phyloP scores from a whole-genome alignment of 805 yeast genomes.

The Sugiyamaella mastotermitis region DNA sequence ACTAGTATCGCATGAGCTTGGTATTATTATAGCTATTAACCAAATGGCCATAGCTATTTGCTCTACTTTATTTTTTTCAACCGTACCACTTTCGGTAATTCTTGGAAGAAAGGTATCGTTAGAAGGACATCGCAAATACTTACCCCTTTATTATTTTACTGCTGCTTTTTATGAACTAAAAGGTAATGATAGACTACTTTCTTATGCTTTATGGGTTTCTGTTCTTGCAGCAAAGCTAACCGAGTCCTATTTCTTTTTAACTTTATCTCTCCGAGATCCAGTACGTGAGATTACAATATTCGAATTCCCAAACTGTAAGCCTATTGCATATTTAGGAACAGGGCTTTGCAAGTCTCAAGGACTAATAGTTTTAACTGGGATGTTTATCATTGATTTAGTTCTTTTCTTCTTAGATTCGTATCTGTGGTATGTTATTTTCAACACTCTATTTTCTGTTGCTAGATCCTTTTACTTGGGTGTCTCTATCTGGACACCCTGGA shows the following conservation, averaged over 20 bases:
- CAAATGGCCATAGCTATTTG: slow-evolving; percentile 83
- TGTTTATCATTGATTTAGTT: slow-evolving; percentile 86
- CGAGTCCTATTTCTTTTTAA: slow-evolving; percentile 92
- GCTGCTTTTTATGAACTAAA: slow-evolving; percentile 78
- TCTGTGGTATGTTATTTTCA: slow-evolving; percentile 95
- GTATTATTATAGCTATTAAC: slow-evolving; percentile 62
- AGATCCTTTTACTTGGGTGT: slow-evolving; percentile 98
- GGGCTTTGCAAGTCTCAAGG: slow-evolving; percentile 82
- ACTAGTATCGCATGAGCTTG: too few relatives aligned
- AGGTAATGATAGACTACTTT: slow-evolving; percentile 94
- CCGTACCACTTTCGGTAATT: slow-evolving; percentile 94
- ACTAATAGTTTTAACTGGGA: slow-evolving; percentile 80
- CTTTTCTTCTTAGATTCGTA: slow-evolving; percentile 98
- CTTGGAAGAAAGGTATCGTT: too few relatives aligned
- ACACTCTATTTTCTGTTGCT: slow-evolving; percentile 92
- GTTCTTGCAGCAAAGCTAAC: slow-evolving; percentile 83
- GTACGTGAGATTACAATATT: slow-evolving; percentile 79
- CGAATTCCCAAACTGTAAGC: slow-evolving; percentile 84
- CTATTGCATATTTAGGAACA: slow-evolving; percentile 85
- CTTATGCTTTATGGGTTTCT: slow-evolving; percentile 82
- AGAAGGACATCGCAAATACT: slow-evolving; percentile 61
- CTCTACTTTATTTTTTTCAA: slow-evolving; percentile 79
- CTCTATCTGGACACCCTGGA: slow-evolving; percentile 98
- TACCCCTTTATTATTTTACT: slow-evolving; percentile 92
- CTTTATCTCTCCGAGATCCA: slow-evolving; percentile 89